phyloP scores from a whole-genome alignment of 2,329 filamentous ascomycete genomes.

The Arthrobotrys iridis region DNA sequence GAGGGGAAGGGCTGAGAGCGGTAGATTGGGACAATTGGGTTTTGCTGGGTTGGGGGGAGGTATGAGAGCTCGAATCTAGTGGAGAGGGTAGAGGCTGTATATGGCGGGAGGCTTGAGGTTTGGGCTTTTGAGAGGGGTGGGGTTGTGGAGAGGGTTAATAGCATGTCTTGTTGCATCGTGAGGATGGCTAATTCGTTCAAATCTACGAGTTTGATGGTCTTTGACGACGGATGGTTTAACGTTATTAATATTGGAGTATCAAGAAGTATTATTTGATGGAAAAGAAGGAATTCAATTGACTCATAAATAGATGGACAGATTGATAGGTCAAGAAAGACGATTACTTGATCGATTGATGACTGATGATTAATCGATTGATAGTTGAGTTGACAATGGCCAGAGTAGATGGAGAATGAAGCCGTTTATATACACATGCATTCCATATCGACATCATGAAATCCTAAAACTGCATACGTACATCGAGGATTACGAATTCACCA shows the following conservation, averaged over 20 bases:
- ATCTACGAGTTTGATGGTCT: too few species aligned
- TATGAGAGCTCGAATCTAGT: conserved; percentile 7
- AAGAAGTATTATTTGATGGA: background rate
- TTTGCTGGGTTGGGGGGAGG: background rate
- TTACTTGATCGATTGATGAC: too few species aligned
- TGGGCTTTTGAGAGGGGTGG: background rate
- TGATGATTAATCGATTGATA: background rate
- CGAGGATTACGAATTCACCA: conserved; percentile 12
- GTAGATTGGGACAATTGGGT: conserved; percentile 25
- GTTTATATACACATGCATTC: conserved; percentile 10
- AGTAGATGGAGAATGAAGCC: background rate
- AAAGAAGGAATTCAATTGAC: too few species aligned
- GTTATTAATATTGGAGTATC: too few species aligned
- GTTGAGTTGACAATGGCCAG: background rate
- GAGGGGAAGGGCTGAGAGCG: conserved; percentile 9
- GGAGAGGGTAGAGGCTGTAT: background rate
- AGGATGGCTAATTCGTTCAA: background rate
- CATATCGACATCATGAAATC: too few species aligned
- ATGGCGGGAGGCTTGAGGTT: background rate
- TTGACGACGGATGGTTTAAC: too few species aligned
- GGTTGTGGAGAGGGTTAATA: background rate
- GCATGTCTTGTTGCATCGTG: background rate
- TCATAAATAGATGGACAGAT: too few species aligned
- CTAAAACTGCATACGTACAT: conserved; percentile 6
- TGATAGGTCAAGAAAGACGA: too few species aligned